A percentile compares a stretch with the other conserved stretches of the same genome.
Conservation (phyloP, 768 basidiomycete species). For the Pulveroboletus sp. region DNA sequence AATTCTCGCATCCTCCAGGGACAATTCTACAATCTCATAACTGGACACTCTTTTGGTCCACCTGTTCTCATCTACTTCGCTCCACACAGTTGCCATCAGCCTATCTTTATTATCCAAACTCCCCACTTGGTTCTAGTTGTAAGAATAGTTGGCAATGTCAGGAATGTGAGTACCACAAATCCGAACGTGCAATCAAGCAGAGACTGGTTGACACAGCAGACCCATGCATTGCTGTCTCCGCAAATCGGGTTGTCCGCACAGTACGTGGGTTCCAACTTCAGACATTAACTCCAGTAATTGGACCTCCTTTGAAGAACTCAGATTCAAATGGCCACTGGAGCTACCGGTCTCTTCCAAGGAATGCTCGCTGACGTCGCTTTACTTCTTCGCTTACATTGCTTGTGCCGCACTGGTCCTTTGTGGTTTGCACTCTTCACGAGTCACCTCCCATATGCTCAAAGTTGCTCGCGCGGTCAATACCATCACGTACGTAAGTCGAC, state of each 20-base stretch:
- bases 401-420: slow-evolving; percentile 2
- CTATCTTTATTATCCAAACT: slow-evolving; percentile 17
- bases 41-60: too few species aligned
- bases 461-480: slow-evolving; percentile 17
- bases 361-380: slow-evolving; percentile 23
- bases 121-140: slow-evolving; percentile 9
- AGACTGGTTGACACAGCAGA: slow-evolving; percentile 9
- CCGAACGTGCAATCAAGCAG: neutral
- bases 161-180: slow-evolving; percentile 2
- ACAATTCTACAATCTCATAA: too few species aligned
- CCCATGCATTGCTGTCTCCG: slow-evolving; percentile 20
- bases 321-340: slow-evolving; percentile 19
- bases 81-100: slow-evolving; percentile 12
- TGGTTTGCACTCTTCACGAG: slow-evolving; percentile 14
- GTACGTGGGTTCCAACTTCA: neutral
- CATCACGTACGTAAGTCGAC: slow-evolving; percentile 10
- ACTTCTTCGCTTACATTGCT: slow-evolving; percentile 22
- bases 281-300: too few species aligned
- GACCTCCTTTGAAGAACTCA: neutral
- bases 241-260: slow-evolving; percentile 9
- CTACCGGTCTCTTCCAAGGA: slow-evolving; percentile 18
- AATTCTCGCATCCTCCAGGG: too few species aligned
- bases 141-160: slow-evolving; percentile 2
- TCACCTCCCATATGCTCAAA: slow-evolving; percentile 21
- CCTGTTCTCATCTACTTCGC: slow-evolving; percentile 14